Evolutionary conservation across 2,329 filamentous ascomycete genomes (phyloP).

Genomic region (Neopestalotiopsis rosae): DNA sequence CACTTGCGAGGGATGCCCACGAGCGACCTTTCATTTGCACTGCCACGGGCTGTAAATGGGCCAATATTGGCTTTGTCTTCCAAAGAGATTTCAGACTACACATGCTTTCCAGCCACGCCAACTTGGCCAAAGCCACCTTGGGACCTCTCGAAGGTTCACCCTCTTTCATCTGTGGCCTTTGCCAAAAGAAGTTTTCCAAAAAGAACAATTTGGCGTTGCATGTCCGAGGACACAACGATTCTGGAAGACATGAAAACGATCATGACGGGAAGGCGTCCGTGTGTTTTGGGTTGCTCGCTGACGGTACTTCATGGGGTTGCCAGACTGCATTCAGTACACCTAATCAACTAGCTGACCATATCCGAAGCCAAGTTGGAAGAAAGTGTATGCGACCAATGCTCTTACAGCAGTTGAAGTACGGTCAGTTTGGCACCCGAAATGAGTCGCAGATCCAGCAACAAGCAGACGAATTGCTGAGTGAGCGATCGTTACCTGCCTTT

Average conservation of each 20-base stretch:
- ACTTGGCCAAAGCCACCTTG: too few species aligned
- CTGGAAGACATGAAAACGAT: background rate
- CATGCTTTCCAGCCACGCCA: too few species aligned
- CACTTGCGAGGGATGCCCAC: too few species aligned
- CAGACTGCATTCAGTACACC: background rate
- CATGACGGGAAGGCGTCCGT: background rate
- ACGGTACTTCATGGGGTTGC: background rate
- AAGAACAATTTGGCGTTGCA: too few species aligned
- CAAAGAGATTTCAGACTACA: too few species aligned
- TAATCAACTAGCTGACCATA: background rate
- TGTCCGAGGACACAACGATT: too few species aligned
- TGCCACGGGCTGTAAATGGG: too few species aligned
- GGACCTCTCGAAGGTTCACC: too few species aligned
- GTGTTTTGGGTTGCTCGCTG: background rate
- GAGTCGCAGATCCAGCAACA: background rate
- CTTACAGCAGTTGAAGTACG: background rate
- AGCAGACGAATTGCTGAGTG: background rate
- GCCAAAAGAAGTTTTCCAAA: too few species aligned
- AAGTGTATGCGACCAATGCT: background rate
- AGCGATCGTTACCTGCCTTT: background rate
- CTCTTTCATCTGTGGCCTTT: too few species aligned
- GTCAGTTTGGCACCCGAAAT: background rate
- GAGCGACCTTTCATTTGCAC: too few species aligned
- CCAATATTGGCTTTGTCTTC: too few species aligned
- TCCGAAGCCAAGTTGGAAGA: background rate